Evolutionary conservation across 768 basidiomycete species (phyloP), one percentile per base, ranked within the genome.

Genomic region (Collybia sp.): DNA sequence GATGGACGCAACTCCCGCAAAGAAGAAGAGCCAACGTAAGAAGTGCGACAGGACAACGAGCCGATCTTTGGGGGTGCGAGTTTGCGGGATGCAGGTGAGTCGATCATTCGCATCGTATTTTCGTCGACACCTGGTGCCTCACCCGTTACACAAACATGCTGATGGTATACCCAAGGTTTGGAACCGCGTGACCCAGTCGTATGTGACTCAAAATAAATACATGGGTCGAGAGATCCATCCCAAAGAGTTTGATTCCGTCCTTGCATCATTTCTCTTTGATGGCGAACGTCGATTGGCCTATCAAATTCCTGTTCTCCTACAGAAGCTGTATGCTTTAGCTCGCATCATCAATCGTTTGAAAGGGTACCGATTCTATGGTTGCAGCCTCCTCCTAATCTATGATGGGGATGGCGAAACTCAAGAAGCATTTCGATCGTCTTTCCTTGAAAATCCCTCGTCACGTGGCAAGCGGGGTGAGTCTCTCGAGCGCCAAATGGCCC

Each of bases 11-110:
- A 88, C 86, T 8, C 69, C 83, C 1, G 72, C 82, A 43, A 99
- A 99, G 73, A 97, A 96, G 79, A 93, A 88, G 71, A 97, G 94
- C 60, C 96, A 99, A 70, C 81, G 94, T 45, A 96, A 96, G 69
- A 99, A 99, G 68, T 98, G 96, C 61, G 93, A 96, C 60, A 76
- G 87, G 45, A 97, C 96, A 43, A 98, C 96, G 16, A 97, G 93
- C 63, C 74, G 90, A 53, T 77, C 83, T 12, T 67, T 97, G 38
- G 96, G 96, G 3, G 90, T 95, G 15, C 78, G 96, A 52, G 83
- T 98, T 45, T 99, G 96, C 63, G 96, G 96, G 4, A 97, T 98
- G 93, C 96, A 99, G 84, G 95, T 94, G 57, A 69, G 87, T 66
- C 44, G 20, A 36, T 45, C 11, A 6, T 52, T 48, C 19, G 32